Base-by-base conservation (phyloP, 805 yeast genomes). In the Brettanomyces nanus region DNA sequence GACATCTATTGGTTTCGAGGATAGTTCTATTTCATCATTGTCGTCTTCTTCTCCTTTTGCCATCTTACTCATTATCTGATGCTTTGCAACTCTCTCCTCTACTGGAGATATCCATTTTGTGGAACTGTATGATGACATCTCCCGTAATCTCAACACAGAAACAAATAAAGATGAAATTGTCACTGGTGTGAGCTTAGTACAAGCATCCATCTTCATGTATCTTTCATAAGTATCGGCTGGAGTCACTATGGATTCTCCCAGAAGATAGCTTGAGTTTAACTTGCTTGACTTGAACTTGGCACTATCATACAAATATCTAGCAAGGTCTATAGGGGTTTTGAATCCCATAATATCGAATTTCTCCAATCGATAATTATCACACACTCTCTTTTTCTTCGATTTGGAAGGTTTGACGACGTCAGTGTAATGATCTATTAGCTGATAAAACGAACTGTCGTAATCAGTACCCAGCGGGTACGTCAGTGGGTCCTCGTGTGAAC, bases 1-100 rank as follows among this genome's bases (percentile, higher is more conserved):
- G 19, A 76, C 62, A 46, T 79, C 85, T 1, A 80, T 63, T 0
- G 87, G 83, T 37, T 59, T 15, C 11, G 23, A 6, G 17, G 17
- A 14, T 13, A 22, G 5, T 11, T 21, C 17, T 9, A 22, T 27
- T 20, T 31, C 19, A 13, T 31, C 23, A 11, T 11, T 23, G 10
- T 23, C 26, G 10, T 11, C 26, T 11, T 23, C 26, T 9, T 7
- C 26, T 20, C 21, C 26, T 21, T n/a, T 31, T 20, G n/a, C 26
- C 9, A 18, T 9, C 7, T 18, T 13, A 20, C n/a, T 14, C 9
- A 14, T 14, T 6, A 31, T 70, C 28, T 65, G 36, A 1, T 59
- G 57, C n/a, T n/a, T n/a, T n/a, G n/a, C n/a, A n/a, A n/a, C n/a
- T n/a, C n/a, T n/a, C n/a, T n/a, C n/a, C 18, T 62, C 73, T 80